Evolutionary conservation across 2,329 filamentous ascomycete genomes (phyloP), one percentile per base, ranked within the genome.

Genomic region (Raffaelea arxii): DNA sequence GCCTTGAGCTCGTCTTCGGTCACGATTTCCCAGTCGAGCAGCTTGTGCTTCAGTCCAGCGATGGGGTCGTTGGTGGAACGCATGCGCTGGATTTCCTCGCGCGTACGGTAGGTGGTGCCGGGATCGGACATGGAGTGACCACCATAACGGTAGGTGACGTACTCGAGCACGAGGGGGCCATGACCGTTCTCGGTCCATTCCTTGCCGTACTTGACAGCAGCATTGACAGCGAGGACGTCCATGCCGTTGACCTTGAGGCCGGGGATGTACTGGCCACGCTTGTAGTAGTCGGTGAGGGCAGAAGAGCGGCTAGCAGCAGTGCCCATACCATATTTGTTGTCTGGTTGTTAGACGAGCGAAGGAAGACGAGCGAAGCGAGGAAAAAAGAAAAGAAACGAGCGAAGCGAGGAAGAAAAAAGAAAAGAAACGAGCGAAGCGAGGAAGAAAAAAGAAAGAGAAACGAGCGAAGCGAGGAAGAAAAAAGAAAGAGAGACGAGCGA

Each of bases 261-360:
- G 49, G 92, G 91, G 58, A 98, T 98, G 77, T 97, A 98, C 74
- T 98, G 92, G 56, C 92, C 92, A 72, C 92, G 91, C 84, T 97
- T 97, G 82, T 98, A 97, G 83, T 98, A 98, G 69, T 98, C 92
- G 67, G 92, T 97, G 65, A 96, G 73, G 59, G 92, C 92, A 51
- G 92, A 91, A 51, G 92, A 90, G 61, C 92, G 89, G 70, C 84
- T 84, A 57, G 92, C 91, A 51, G 92, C 86, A 54, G 92, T 98
- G 72, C 92, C 92, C 92, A 98, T 98, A 68, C 92, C 92, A 68
- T 98, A 98, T 74, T 98, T 98, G 85, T 98, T 98, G 81, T 98
- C 90, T 95, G 47, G 18, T 44, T 5, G 54, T 67, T 54, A 66
- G 61, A 1, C 4, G 19, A 25, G 5, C n/a, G 24, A 3, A 39